A percentile compares a stretch with the other conserved stretches of the same genome.
These are phyloP conservation scores for Kodamaea sp. DNA, from an alignment of 1,139 yeast species.

Conservation along the genomic window DNA sequence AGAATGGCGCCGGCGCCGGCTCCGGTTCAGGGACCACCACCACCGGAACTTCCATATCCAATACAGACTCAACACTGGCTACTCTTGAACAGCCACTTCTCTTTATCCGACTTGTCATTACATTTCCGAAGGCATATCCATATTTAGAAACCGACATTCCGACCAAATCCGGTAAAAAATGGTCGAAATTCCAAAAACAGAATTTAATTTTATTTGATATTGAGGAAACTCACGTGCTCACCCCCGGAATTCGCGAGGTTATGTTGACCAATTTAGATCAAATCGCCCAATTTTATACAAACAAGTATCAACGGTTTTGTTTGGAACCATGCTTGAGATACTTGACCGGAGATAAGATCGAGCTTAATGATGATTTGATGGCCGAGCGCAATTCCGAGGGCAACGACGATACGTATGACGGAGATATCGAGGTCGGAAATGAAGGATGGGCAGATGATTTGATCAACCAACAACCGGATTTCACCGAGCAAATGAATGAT, in stretches of 20 bases:
- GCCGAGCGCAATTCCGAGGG: constrained; percentile 17
- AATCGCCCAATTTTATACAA: constrained; percentile 57
- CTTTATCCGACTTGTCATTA: constrained; percentile 64
- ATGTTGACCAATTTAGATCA: constrained; percentile 50
- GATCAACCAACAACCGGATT: constrained; percentile 34
- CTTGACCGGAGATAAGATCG: constrained; percentile 77
- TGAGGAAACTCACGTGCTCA: constrained; percentile 74
- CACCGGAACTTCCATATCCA: not conserved
- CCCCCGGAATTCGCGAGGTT: constrained; percentile 42
- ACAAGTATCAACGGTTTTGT: constrained; percentile 58
- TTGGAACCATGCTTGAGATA: constrained; percentile 77
- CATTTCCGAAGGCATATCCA: constrained; percentile 74
- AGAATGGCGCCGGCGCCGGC: not conserved
- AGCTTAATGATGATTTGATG: constrained; percentile 39
- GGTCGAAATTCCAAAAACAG: constrained; percentile 21
- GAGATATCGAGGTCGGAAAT: constrained; percentile 34
- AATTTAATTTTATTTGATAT: constrained; percentile 48
- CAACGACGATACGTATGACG: constrained; percentile 19
- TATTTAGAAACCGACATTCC: constrained; percentile 44
- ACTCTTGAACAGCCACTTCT: constrained; percentile 50
- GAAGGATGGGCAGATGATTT: constrained; percentile 48
- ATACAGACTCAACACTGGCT: constrained; percentile 1
- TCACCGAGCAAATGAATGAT: constrained; percentile 25
- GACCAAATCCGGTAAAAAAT: constrained; percentile 18
- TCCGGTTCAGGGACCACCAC: not conserved